phyloP scores from a whole-genome alignment of 176 grass and related monocot genomes.

The Panicum miliaceum region DNA sequence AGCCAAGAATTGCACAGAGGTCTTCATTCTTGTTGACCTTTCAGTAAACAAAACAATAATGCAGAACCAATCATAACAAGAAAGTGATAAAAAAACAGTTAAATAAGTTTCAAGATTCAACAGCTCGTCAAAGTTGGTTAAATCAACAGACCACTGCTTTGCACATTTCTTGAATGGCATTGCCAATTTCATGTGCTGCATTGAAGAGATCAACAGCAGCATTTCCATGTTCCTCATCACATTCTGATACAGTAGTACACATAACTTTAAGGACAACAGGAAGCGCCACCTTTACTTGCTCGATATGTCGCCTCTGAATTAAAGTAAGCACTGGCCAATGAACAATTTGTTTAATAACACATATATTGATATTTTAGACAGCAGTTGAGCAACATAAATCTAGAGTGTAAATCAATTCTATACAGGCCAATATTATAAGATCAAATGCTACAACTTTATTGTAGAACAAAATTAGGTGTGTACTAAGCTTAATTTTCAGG shows the following conservation, averaged over 20 bases:
- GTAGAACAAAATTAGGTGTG: not conserved
- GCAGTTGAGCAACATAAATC: constrained; percentile 40
- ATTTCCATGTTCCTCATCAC: constrained; percentile 59
- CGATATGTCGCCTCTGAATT: constrained; percentile 79
- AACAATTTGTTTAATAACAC: constrained; percentile 38
- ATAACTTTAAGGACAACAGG: constrained; percentile 84
- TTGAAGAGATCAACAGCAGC: constrained; percentile 59
- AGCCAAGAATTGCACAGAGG: constrained; percentile 72
- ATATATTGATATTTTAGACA: constrained; percentile 27
- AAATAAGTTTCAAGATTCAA: constrained; percentile 5
- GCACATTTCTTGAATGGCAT: constrained; percentile 76
- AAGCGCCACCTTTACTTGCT: constrained; percentile 79
- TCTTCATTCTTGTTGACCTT: constrained; percentile 64
- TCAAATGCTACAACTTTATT: not conserved
- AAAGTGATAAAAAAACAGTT: not conserved
- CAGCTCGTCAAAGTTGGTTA: not conserved
- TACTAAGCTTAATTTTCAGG: constrained; percentile 16
- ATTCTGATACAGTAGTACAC: constrained; percentile 39
- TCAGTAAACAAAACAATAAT: constrained; percentile 36
- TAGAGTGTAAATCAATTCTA: constrained; percentile 29
- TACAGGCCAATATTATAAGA: not conserved
- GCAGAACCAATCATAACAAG: constrained; percentile 39
- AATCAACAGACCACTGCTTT: constrained; percentile 68
- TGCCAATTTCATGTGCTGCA: constrained; percentile 62
- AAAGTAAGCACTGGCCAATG: constrained; percentile 60